Base-by-base conservation (phyloP, 192 early-diverging fungal genomes). In the Radiomyces spectabilis region DNA sequence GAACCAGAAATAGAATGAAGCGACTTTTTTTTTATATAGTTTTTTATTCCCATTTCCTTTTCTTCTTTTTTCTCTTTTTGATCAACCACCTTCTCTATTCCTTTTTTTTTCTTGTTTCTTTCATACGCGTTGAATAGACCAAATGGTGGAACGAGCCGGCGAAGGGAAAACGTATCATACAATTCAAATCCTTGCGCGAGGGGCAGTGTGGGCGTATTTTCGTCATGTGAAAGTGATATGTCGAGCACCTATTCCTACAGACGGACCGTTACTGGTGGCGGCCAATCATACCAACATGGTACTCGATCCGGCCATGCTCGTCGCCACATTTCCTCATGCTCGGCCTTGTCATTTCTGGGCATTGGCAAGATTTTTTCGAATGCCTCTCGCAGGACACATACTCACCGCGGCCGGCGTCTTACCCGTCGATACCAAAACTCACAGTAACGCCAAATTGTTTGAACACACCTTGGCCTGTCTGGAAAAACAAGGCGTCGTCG, bases 311-410 rank as follows among this genome's bases (percentile, higher is more conserved):
- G 68, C 57, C 19, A 51, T 78, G 4, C 13, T 78, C 5, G 66
- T 66, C n/a, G 56, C 44, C 18, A 68, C 69, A 44, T 61, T 75
- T 46, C 76, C 76, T 22, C 68, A 78, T 45, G 30, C 51, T n/a
- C 46, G 76, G 19, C 60, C 64, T 24, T 55, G 65, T 37, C 76
- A 78, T 44, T 73, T 78, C 24, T 78, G 76, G 76, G 76, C 76
- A 15, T 54, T 73, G 18, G 59, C 67, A 35, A 46, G 64, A 22
- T 63, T 78, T 38, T 78, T 75, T 51, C 38, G 39, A 30, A 71
- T 71, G 48, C 66, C 66, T 13, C 34, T 57, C 13, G 38, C 58
- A 7, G 59, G 55, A 10, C 16, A 46, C n/a, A 53, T 78, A 30
- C 29, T 78, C 15, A 24, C 24, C 6, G 46, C 51, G 18, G 55